Conservation (phyloP, 179 eudicot genomes). For the Beta lomatogona region DNA sequence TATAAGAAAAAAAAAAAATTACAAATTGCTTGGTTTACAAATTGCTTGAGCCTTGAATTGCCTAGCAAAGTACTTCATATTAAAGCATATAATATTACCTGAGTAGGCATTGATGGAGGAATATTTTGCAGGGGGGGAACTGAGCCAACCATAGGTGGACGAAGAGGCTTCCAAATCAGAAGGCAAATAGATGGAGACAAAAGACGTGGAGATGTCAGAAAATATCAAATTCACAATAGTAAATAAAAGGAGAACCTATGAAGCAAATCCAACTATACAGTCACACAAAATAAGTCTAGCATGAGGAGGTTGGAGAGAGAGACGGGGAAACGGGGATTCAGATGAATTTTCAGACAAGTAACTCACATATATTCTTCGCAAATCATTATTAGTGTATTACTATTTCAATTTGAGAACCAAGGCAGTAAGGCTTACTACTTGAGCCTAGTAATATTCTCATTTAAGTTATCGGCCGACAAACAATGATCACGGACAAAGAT, state of each 20-base stretch:
- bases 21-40: neutral
- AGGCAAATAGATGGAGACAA: conserved; percentile 14
- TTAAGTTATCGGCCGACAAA: too few species aligned
- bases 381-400: too few species aligned
- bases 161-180: conserved; percentile 52
- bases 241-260: neutral
- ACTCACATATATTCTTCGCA: too few species aligned
- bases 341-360: neutral
- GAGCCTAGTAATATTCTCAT: too few species aligned
- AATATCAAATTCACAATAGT: neutral
- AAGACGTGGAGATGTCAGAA: conserved; percentile 6
- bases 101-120: conserved; percentile 72
- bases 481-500: too few species aligned
- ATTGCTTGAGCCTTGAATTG: neutral
- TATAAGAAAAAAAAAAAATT: conserved; percentile 32
- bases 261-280: neutral
- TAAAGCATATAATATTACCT: conserved; percentile 44
- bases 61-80: neutral
- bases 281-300: neutral
- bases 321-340: neutral
- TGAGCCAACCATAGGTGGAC: conserved; percentile 53
- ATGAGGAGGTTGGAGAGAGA: neutral
- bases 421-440: too few species aligned
- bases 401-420: too few species aligned
- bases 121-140: conserved; percentile 58